Percentiles rank a stretch among this genome's conserved stretches.
These are phyloP conservation scores for Phoma sp. DNA, from an alignment of 2,329 filamentous ascomycete genomes.

Conservation along the genomic window DNA sequence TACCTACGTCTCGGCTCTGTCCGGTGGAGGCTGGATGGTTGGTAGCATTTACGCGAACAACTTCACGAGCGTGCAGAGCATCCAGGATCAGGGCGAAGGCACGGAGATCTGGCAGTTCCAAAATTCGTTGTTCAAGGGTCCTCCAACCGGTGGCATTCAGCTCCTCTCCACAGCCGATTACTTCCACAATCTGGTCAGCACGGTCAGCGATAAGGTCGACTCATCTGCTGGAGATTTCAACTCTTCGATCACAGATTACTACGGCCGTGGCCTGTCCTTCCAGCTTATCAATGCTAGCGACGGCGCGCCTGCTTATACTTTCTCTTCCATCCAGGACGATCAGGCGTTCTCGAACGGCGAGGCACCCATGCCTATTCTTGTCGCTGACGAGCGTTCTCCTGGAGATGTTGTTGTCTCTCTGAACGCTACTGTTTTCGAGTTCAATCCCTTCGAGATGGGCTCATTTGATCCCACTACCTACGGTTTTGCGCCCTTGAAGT, in stretches of 20 bases:
- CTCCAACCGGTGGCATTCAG: conserved; percentile 57
- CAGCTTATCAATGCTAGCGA: conserved; percentile 79
- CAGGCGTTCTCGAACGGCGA: conserved; percentile 67
- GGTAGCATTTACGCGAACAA: conserved; percentile 81
- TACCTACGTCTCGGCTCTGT: conserved; percentile 82
- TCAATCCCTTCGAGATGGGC: conserved; percentile 81
- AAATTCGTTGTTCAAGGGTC: conserved; percentile 67
- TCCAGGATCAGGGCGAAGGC: conserved; percentile 57
- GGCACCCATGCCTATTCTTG: conserved; percentile 75
- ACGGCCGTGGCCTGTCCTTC: conserved; percentile 83
- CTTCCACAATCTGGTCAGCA: conserved; percentile 64
- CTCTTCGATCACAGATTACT: conserved; percentile 84
- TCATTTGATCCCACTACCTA: conserved; percentile 75
- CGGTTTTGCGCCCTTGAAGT: conserved; percentile 74
- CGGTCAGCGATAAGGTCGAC: conserved; percentile 66
- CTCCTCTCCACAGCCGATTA: conserved; percentile 66
- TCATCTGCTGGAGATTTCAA: conserved; percentile 65
- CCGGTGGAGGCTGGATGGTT: conserved; percentile 83
- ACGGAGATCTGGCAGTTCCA: conserved; percentile 67
- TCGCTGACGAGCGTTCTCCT: conserved; percentile 71
- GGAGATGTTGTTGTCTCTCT: conserved; percentile 66
- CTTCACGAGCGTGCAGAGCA: conserved; percentile 70
- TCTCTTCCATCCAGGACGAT: conserved; percentile 75
- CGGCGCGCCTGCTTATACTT: conserved; percentile 78
- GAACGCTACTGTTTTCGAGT: conserved; percentile 80